phyloP scores from a whole-genome alignment of 177 flowering plant genomes.

The Vitis hybrid region DNA sequence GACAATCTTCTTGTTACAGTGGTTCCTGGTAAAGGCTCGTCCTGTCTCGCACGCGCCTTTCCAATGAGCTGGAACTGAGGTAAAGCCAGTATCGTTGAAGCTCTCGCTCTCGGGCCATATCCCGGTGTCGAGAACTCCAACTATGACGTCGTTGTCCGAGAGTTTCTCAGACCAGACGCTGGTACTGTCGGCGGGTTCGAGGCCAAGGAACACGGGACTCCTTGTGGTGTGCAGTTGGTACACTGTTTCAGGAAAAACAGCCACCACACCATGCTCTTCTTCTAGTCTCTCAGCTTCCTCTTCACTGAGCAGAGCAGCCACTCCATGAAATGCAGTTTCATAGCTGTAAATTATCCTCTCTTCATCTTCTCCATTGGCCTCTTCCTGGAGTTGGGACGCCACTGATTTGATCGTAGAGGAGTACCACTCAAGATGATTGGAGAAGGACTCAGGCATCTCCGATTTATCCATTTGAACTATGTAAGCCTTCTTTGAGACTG shows the following conservation, averaged over 20 bases:
- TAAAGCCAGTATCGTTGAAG: slow-evolving; percentile 57
- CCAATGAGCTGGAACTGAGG: slow-evolving; percentile 52
- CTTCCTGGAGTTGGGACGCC: background rate
- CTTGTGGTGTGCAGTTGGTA: slow-evolving; percentile 71
- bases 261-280: slow-evolving; percentile 42
- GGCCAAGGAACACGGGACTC: slow-evolving; percentile 64
- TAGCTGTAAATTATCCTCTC: slow-evolving; percentile 55
- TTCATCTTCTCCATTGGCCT: slow-evolving; percentile 7
- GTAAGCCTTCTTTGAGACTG: slow-evolving; percentile 39
- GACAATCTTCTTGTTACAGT: slow-evolving; percentile 72
- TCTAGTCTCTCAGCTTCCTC: slow-evolving; percentile 44
- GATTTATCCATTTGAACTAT: slow-evolving; percentile 61
- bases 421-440: slow-evolving; percentile 53
- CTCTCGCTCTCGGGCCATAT: slow-evolving; percentile 75
- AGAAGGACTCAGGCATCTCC: slow-evolving; percentile 45
- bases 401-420: slow-evolving; percentile 37
- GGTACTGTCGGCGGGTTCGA: slow-evolving; percentile 32
- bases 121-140: slow-evolving; percentile 76
- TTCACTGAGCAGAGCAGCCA: slow-evolving; percentile 50
- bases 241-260: slow-evolving; percentile 42
- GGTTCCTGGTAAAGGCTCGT: slow-evolving; percentile 32
- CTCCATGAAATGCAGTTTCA: slow-evolving; percentile 58
- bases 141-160: slow-evolving; percentile 46
- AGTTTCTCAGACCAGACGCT: slow-evolving; percentile 25
- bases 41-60: slow-evolving; percentile 63